Base-by-base conservation (phyloP, 2,329 filamentous ascomycete species). In the Penicillium sp. region DNA sequence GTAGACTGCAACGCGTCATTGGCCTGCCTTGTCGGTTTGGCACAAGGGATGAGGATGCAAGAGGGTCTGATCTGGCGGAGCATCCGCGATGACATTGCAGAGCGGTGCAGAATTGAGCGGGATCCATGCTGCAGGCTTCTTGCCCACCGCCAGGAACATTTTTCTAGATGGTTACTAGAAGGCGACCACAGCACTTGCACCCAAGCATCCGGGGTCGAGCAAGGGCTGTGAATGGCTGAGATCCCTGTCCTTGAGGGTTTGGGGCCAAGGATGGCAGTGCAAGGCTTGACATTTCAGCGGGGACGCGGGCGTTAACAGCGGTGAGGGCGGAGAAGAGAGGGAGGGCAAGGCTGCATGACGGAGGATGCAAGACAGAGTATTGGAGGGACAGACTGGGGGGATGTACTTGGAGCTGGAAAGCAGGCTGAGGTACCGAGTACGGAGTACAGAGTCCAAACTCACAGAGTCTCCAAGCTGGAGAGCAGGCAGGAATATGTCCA, bases 91-190 rank as follows among this genome's bases (percentile, higher is more conserved):
- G n/a, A 51, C 5, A 22, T 15, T 39, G 12, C 49, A 38, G 48
- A 34, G 48, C 12, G 11, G 31, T 37, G 48, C 48, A 38, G 59
- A 61, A 34, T 8, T 20, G 48, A 45, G n/a, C 49, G 35, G 59
- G 58, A 55, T 56, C 57, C 54, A 55, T 57, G 62, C 62, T 60
- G 55, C 25, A 39, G 12, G 17, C n/a, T 15, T 38, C 34, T 39
- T 48, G 63, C 58, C 63, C 65, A 68, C 66, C 66, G 66, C 66
- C 61, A 65, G 66, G 62, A 60, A 66, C 63, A 58, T 67, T 62
- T 66, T 73, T 72, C 69, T 67, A 72, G 69, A 71, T 63, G 62
- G 66, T 70, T 63, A 65, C 62, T 67, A 66, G 67, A 70, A 72
- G 61, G 60, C 61, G 70, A 57, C 28, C 55, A 59, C 57, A 60